Base-by-base conservation (phyloP, 371 early-diverging fungal species). In the Lichtheimia ramosa region DNA sequence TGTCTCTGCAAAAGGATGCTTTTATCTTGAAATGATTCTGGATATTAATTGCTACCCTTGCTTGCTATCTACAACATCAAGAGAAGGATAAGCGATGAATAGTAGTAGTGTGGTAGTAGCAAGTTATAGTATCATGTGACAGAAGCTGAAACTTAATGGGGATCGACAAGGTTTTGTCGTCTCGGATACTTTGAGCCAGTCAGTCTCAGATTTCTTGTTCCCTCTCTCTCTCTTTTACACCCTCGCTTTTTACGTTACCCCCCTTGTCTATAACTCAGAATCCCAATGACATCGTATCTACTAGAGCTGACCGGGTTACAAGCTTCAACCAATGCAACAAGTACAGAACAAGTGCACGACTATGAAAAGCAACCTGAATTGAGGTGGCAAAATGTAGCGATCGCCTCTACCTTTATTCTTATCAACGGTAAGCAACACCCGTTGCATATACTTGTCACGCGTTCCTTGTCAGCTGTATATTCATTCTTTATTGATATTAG, bases 331-430 rank as follows among this genome's bases (percentile, higher is more conserved):
- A 43, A 18, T 24, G 39, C n/a, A n/a, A 21, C 23, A n/a, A 43
- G 43, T n/a, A 13, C 25, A 24, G 56, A 23, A 1, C n/a, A 24
- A 1, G 24, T 42, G 16, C 25, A 18, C n/a, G 59, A 58, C n/a
- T 49, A 51, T 25, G 59, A 42, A 14, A 51, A 16, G 3, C 59
- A 58, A 20, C 51, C 59, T 25, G n/a, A 50, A n/a, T 53, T 63
- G 14, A 50, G 43, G 14, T 81, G 81, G 81, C 61, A 61, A 42
- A 81, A 83, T 51, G 81, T 83, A 4, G 74, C 73, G 48, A 69
- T 80, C 21, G 83, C 81, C n/a, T 69, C 73, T 3, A 25, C 53
- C 12, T 81, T 83, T 50, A 77, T 83, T 52, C 50, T 80, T 7
- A 54, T 73, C 48, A 77, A 83, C 52, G 74, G 83, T 83, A 74